Conservation (phyloP, 345 rosid genomes). For the Carallia brachiata region DNA sequence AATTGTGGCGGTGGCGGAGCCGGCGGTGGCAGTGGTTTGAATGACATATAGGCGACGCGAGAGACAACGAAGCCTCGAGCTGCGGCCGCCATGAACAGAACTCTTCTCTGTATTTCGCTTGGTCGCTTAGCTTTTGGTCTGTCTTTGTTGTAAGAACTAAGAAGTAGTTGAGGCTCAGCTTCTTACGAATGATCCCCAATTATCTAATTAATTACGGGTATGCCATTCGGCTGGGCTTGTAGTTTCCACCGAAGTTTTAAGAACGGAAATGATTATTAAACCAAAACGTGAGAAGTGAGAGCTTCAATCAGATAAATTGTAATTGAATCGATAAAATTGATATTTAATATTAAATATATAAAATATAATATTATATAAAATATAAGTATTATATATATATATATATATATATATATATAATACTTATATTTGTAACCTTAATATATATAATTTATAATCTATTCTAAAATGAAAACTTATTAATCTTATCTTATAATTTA, state of each 20-base stretch:
- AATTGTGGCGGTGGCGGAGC: slow-evolving; percentile 26
- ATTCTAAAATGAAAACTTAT: too few species aligned
- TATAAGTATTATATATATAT: too few species aligned
- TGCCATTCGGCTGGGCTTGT: neutral
- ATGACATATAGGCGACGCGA: slow-evolving; percentile 37
- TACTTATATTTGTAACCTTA: too few species aligned
- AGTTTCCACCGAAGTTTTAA: neutral
- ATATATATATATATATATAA: too few species aligned
- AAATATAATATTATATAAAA: too few species aligned
- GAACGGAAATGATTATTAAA: too few species aligned
- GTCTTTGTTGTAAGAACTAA: neutral
- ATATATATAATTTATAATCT: too few species aligned
- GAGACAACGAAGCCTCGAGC: slow-evolving; percentile 51
- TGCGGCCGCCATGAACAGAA: slow-evolving; percentile 58
- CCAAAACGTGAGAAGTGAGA: too few species aligned
- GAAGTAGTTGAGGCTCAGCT: neutral
- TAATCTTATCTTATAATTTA: too few species aligned
- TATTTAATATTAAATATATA: too few species aligned
- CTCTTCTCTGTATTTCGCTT: neutral
- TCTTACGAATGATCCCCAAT: neutral
- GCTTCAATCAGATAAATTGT: too few species aligned
- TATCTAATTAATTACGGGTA: neutral
- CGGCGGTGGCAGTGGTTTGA: slow-evolving; percentile 19
- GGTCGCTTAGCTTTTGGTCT: neutral
- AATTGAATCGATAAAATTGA: too few species aligned